These are phyloP conservation scores for Penicillium maclennaniae DNA, from an alignment of 495 filamentous ascomycete species.

Conservation along the genomic window DNA sequence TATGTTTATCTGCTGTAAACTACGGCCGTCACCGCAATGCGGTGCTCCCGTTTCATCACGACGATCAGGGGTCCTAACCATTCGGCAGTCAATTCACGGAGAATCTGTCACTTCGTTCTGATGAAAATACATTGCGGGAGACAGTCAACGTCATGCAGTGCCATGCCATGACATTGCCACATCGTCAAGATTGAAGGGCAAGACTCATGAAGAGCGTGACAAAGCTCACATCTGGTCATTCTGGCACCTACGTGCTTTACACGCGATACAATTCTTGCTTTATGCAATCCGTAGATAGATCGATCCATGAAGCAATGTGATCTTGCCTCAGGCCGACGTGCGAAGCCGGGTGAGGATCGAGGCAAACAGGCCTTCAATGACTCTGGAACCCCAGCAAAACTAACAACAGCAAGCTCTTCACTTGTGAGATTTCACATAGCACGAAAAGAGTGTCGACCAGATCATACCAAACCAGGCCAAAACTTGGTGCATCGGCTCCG, in stretches of 20 bases:
- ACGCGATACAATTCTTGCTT: slow-evolving; percentile 11
- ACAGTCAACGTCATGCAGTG: neutral
- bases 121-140: neutral
- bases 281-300: slow-evolving; percentile 31
- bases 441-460: neutral
- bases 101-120: neutral
- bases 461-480: neutral
- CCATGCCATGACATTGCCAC: neutral
- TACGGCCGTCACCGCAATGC: neutral
- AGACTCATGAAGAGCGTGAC: neutral
- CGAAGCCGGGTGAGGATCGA: neutral
- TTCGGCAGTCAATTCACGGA: neutral
- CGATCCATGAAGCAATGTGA: slow-evolving; percentile 8
- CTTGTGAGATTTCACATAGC: neutral
- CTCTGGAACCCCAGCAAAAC: neutral
- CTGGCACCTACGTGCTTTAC: slow-evolving; percentile 1
- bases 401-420: neutral
- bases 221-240: neutral
- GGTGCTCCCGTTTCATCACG: neutral
- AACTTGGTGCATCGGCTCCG: neutral
- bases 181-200: neutral
- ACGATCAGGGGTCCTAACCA: neutral
- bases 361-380: neutral
- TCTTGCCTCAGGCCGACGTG: slow-evolving; percentile 6
- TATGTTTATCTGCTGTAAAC: slow-evolving; percentile 18